Base-by-base conservation (phyloP, 441 rosid genomes). In the Erodium chrysanthum region DNA sequence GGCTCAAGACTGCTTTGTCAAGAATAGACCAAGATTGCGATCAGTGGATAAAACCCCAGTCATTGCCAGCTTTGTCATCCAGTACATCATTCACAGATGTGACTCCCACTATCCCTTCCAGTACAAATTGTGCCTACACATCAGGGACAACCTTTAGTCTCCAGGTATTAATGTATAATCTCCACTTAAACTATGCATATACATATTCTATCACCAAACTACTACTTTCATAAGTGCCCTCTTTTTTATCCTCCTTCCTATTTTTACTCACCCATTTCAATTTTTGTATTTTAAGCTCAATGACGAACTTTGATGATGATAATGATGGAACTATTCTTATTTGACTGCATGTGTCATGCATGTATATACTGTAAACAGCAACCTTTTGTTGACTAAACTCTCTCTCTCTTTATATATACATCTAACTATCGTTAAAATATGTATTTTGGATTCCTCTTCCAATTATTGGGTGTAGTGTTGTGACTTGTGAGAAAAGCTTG, bases 21-120 rank as follows among this genome's bases (percentile, higher is more conserved):
- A 84, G 85, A 84, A 83, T 91, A 78, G 74, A 91, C 64, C 99
- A 91, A 79, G 97, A 91, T 73, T 86, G 92, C 80, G 99, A 95
- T 52, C 96, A 83, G 79, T 90, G 96, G 97, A 84, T 87, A 70
- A 95, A 87, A 74, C 85, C 89, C 58, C 88, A 78, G 69, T 54
- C 90, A 68, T 73, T 89, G 21, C 81, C 91, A 48, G 79, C 86
- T 20, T 50, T 82, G 67, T 75, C 87, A 71, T 68, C 76, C 64
- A 73, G 64, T 75, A n/a, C 77, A 71, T 44, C 84, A 67, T 78
- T 73, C 71, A 79, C 78, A 65, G 97, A 95, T 73, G 77, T 91
- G 74, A 81, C 85, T 71, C 89, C 92, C 8, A 80, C 82, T 59
- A 78, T 75, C 75, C 89, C 93, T 73, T 74, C 82, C n/a, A 86